Conservation (phyloP, 306 rosid species). For the Lathyrus tuberosus region DNA sequence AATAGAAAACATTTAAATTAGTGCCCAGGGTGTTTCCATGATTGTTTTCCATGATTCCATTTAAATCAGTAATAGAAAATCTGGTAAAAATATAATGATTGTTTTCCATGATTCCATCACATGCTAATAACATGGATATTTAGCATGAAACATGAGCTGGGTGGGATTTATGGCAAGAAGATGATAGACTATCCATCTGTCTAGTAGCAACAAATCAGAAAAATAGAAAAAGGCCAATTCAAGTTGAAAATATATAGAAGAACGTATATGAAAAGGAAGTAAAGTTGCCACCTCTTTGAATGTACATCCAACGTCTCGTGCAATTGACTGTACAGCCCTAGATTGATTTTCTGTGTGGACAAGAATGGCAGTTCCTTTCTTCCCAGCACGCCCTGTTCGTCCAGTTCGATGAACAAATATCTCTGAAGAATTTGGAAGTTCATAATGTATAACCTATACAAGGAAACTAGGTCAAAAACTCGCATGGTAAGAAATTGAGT, state of each 20-base stretch:
- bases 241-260: neutral
- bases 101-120: neutral
- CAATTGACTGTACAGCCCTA: conserved; percentile 72
- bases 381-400: conserved; percentile 57
- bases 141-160: no score
- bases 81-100: no score
- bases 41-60: neutral
- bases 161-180: neutral
- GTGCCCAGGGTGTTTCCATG: no score
- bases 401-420: conserved; percentile 94
- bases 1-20: conserved; percentile 1
- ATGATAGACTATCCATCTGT: neutral
- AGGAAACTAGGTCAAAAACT: conserved; percentile 6
- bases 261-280: conserved; percentile 19
- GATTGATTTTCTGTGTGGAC: conserved; percentile 66
- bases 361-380: conserved; percentile 90
- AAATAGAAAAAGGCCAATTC: conserved; percentile 15
- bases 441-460: conserved; percentile 80
- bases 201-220: conserved; percentile 1
- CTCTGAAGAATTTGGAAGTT: conserved; percentile 88
- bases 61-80: neutral
- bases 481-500: neutral
- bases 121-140: no score
- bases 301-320: conserved; percentile 83
- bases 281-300: conserved; percentile 73